phyloP scores from a whole-genome alignment of 2,329 filamentous ascomycete species.

The Talaromyces albobiverticillius region DNA sequence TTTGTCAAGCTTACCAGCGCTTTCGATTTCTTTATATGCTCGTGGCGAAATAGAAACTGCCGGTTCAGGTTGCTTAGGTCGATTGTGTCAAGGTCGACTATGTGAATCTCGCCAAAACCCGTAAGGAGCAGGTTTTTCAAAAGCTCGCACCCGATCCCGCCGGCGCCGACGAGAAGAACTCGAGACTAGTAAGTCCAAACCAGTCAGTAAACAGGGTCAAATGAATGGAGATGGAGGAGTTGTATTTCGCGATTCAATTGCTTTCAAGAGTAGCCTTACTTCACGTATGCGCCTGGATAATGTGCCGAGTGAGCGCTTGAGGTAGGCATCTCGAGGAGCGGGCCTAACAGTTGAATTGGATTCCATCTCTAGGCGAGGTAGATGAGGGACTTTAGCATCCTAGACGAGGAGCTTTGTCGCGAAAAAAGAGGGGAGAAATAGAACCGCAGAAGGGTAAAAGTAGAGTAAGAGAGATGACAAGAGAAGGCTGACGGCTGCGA shows the following conservation, averaged over 20 bases:
- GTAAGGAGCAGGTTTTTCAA: slow-evolving; percentile 93
- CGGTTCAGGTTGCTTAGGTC: slow-evolving; percentile 96
- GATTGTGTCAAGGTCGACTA: slow-evolving; percentile 97
- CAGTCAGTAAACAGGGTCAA: background rate
- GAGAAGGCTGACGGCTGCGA: background rate
- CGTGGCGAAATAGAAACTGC: slow-evolving; percentile 92
- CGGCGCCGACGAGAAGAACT: slow-evolving; percentile 91
- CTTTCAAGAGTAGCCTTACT: slow-evolving; percentile 25
- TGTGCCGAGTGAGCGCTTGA: slow-evolving; percentile 43
- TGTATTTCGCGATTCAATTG: slow-evolving; percentile 2
- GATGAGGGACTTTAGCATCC: slow-evolving; percentile 3
- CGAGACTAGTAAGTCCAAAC: slow-evolving; percentile 59
- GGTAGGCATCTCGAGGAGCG: slow-evolving; percentile 41
- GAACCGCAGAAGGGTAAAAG: slow-evolving; percentile 5
- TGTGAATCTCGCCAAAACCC: slow-evolving; percentile 88
- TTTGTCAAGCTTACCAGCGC: slow-evolving; percentile 64
- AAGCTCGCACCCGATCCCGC: slow-evolving; percentile 95
- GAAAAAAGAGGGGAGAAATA: background rate
- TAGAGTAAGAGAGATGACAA: slow-evolving; percentile 8
- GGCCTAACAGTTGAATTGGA: slow-evolving; percentile 15
- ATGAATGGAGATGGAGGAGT: background rate
- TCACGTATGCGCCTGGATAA: slow-evolving; percentile 39
- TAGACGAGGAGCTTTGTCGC: background rate
- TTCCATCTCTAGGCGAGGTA: slow-evolving; percentile 12
- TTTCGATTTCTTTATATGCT: slow-evolving; percentile 98